Conservation (phyloP, 2,329 filamentous ascomycete species). For the Teratosphaeria viscida region DNA sequence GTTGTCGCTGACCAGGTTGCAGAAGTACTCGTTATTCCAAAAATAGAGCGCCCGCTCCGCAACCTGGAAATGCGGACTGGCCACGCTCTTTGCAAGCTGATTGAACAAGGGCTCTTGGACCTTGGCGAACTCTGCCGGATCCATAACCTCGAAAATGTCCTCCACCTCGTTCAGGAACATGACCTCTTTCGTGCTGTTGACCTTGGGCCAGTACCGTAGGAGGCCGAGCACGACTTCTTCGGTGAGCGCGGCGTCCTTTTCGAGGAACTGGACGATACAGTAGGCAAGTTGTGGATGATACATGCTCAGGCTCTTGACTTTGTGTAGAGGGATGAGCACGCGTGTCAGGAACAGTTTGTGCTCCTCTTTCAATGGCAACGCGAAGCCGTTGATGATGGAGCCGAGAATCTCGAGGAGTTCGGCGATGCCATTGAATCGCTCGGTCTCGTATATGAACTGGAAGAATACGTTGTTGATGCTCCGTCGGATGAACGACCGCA, state of each 20-base stretch:
- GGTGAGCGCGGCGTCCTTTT: conserved; percentile 92
- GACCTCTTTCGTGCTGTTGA: conserved; percentile 98
- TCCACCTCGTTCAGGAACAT: conserved; percentile 99
- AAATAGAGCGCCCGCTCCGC: conserved; percentile 96
- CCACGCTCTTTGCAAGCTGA: conserved; percentile 93
- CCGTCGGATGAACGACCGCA: conserved; percentile 90
- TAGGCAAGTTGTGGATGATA: conserved; percentile 97
- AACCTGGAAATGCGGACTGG: conserved; percentile 97
- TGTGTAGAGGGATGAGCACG: conserved; percentile 87
- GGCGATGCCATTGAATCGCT: conserved; percentile 95
- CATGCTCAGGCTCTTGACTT: conserved; percentile 99
- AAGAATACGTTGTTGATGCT: conserved; percentile 99
- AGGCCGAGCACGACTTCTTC: conserved; percentile 96
- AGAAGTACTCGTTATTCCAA: conserved; percentile 99
- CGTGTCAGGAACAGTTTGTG: conserved; percentile 96
- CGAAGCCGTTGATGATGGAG: conserved; percentile 98
- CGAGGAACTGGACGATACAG: conserved; percentile 96
- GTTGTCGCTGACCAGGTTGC: conserved; percentile 97
- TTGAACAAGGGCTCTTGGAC: conserved; percentile 97
- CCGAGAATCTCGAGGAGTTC: conserved; percentile 93
- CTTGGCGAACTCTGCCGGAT: conserved; percentile 95
- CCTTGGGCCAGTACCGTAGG: conserved; percentile 95
- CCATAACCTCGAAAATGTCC: conserved; percentile 99
- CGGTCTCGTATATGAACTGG: conserved; percentile 97
- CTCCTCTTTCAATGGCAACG: conserved; percentile 90